Evolutionary conservation across 2,329 filamentous ascomycete genomes (phyloP).

Genomic region (Epichloe gansuensis): DNA sequence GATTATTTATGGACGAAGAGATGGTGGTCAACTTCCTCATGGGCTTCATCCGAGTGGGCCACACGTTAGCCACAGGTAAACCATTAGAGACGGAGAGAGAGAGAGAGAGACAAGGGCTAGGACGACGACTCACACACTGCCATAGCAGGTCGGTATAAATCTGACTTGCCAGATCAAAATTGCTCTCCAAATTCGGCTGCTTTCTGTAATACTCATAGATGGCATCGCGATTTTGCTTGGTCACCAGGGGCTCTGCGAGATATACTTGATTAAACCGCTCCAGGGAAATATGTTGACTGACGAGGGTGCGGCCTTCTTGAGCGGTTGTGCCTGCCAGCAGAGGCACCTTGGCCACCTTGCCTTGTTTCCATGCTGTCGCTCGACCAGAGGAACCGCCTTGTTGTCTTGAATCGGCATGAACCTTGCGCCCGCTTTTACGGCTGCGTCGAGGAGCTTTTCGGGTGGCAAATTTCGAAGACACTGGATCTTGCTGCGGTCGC

Average conservation of each 20-base stretch:
- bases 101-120: background rate
- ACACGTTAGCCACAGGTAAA: conserved; percentile 1
- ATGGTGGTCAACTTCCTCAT: conserved; percentile 13
- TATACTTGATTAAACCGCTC: conserved; percentile 10
- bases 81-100: too few species aligned
- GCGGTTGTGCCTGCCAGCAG: conserved; percentile 15
- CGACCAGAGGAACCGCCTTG: conserved; percentile 8
- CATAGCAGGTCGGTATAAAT: conserved; percentile 17
- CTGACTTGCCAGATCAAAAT: conserved; percentile 15
- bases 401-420: conserved; percentile 13
- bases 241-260: conserved; percentile 8
- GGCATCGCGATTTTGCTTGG: background rate
- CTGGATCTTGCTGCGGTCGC: conserved; percentile 7
- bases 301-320: conserved; percentile 13
- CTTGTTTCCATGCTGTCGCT: conserved; percentile 12
- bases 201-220: conserved; percentile 12
- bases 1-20: conserved; percentile 9
- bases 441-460: conserved; percentile 9
- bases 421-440: background rate
- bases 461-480: conserved; percentile 13
- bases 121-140: conserved; percentile 14
- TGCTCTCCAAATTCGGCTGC: conserved; percentile 4
- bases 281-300: conserved; percentile 13
- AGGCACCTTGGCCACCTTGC: conserved; percentile 10
- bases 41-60: conserved; percentile 9